These are phyloP conservation scores for Aspergillus transmontanensis DNA, from an alignment of 2,329 filamentous ascomycete species.

Conservation along the genomic window DNA sequence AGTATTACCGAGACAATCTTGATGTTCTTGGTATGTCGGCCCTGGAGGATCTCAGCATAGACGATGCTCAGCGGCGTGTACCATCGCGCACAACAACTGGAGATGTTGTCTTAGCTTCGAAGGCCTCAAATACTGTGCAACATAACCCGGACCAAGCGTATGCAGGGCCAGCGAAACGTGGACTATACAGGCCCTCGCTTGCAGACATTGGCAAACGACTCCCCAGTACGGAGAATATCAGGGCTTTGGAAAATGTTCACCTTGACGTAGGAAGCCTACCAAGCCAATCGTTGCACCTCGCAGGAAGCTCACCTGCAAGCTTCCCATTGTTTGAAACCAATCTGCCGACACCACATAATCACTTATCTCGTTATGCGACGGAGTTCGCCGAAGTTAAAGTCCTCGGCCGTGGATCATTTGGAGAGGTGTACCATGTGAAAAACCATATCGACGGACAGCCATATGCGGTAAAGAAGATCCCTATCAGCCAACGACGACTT, in stretches of 20 bases:
- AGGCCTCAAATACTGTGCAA: constrained; percentile 18
- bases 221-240: constrained; percentile 18
- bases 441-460: constrained; percentile 63
- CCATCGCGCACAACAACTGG: constrained; percentile 24
- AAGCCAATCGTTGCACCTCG: constrained; percentile 25
- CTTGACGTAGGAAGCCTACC: constrained; percentile 27
- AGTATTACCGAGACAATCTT: constrained; percentile 47
- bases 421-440: constrained; percentile 63
- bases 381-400: constrained; percentile 58
- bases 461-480: constrained; percentile 69
- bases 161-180: constrained; percentile 16
- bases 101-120: constrained; percentile 27
- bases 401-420: constrained; percentile 67
- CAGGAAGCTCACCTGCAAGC: constrained; percentile 35
- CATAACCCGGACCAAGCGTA: constrained; percentile 18
- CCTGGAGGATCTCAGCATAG: constrained; percentile 38
- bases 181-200: constrained; percentile 11
- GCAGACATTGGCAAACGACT: constrained; percentile 24
- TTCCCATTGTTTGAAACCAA: constrained; percentile 33
- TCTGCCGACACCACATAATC: constrained; percentile 24
- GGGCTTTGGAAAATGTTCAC: constrained; percentile 26
- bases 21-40: constrained; percentile 43
- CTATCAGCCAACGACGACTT: constrained; percentile 56
- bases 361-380: constrained; percentile 48
- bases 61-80: constrained; percentile 20